phyloP scores from a whole-genome alignment of 371 early-diverging fungal genomes.

The Smittium culicis region DNA sequence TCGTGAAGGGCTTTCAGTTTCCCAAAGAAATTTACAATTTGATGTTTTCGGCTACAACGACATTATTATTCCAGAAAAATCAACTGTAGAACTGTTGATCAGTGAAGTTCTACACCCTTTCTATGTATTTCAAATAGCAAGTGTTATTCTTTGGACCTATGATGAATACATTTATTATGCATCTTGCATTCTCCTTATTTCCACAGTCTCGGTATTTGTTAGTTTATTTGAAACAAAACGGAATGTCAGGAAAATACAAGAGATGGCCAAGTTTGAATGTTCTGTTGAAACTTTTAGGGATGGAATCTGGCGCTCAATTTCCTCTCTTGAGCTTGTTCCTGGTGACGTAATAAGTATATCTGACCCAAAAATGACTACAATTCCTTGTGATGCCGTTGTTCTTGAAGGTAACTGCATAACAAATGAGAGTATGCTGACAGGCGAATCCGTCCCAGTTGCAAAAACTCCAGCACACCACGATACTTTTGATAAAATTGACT shows the following conservation, averaged over 20 bases:
- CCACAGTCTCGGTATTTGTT: slow-evolving; percentile 48
- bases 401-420: slow-evolving; percentile 94
- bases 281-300: slow-evolving; percentile 50
- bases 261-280: slow-evolving; percentile 77
- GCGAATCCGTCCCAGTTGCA: slow-evolving; percentile 65
- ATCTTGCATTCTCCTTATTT: slow-evolving; percentile 74
- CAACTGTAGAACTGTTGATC: slow-evolving; percentile 51
- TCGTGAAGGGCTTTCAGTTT: slow-evolving; percentile 39
- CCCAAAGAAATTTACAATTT: slow-evolving; percentile 41
- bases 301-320: slow-evolving; percentile 35
- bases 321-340: slow-evolving; percentile 85
- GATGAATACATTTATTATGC: slow-evolving; percentile 95
- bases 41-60: slow-evolving; percentile 74
- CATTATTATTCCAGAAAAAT: slow-evolving; percentile 68
- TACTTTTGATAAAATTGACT: slow-evolving; percentile 51
- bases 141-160: slow-evolving; percentile 76
- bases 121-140: slow-evolving; percentile 85
- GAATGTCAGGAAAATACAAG: slow-evolving; percentile 50
- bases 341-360: slow-evolving; percentile 88
- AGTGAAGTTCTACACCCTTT: slow-evolving; percentile 91
- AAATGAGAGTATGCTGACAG: slow-evolving; percentile 98
- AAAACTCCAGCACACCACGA: slow-evolving; percentile 36
- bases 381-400: slow-evolving; percentile 92
- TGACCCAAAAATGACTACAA: slow-evolving; percentile 36
- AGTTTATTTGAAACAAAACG: slow-evolving; percentile 74